phyloP scores from a whole-genome alignment of 1,284 basidiomycete species.

The Vanrija humicola region DNA sequence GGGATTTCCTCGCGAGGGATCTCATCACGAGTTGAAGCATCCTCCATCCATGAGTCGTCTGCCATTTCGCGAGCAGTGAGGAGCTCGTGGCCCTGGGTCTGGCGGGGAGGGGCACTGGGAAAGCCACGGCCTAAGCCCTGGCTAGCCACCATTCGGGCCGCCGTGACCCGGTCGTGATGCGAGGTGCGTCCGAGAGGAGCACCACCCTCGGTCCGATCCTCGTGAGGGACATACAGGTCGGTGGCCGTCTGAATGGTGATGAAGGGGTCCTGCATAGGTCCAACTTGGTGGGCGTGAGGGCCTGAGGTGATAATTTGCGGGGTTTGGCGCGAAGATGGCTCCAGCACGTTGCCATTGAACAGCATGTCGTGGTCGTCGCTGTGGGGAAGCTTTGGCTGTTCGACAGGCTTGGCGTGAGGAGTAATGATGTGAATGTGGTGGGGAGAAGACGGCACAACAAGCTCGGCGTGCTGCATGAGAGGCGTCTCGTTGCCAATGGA shows the following conservation, averaged over 20 bases:
- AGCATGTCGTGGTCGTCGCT: constrained; percentile 35
- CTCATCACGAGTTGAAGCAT: not conserved
- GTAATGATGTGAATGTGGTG: constrained; percentile 10
- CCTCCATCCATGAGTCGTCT: too few species aligned
- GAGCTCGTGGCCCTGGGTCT: not conserved
- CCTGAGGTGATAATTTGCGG: constrained; percentile 2
- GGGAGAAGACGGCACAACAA: constrained; percentile 10
- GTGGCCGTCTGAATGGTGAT: constrained; percentile 48
- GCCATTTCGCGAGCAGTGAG: too few species aligned
- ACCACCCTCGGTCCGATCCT: constrained; percentile 58
- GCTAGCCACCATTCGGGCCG: constrained; percentile 44
- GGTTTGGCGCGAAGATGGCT: constrained; percentile 18
- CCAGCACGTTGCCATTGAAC: constrained; percentile 37
- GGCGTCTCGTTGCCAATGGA: constrained; percentile 31
- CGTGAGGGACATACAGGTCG: constrained; percentile 21
- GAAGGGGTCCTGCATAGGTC: constrained; percentile 48
- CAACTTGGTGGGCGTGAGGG: constrained; percentile 41
- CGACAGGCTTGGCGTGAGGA: constrained; percentile 16
- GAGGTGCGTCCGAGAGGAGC: constrained; percentile 67
- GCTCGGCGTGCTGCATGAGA: constrained; percentile 10
- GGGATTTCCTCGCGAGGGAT: not conserved
- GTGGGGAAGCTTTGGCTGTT: constrained; percentile 37
- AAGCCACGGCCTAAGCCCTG: constrained; percentile 43
- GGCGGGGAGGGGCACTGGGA: constrained; percentile 10
- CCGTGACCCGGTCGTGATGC: constrained; percentile 51